phyloP scores from a whole-genome alignment of 305 asterid species.

The Striga hermonthica region DNA sequence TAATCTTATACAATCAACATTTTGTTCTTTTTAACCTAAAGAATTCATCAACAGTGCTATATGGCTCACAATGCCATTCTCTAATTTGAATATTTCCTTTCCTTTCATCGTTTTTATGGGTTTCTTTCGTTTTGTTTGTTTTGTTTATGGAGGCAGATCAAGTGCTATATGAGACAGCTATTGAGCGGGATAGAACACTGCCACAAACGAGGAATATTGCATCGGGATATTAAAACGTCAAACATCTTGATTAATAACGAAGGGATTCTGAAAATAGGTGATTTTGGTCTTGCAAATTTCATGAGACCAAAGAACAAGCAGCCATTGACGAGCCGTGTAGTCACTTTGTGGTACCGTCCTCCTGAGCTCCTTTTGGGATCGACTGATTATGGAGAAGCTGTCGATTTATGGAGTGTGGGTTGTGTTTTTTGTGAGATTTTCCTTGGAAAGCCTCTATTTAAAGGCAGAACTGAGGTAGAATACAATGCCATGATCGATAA shows the following conservation, averaged over 20 bases:
- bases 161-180: conserved; percentile 60
- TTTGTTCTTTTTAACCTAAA: too few relatives aligned
- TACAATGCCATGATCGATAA: background rate
- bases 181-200: conserved; percentile 58
- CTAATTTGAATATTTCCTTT: too few relatives aligned
- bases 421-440: conserved; percentile 58
- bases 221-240: conserved; percentile 59
- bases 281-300: conserved; percentile 63
- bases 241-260: conserved; percentile 51
- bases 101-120: too few relatives aligned
- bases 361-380: conserved; percentile 65
- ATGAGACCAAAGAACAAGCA: conserved; percentile 41
- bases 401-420: conserved; percentile 57
- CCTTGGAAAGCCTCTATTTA: conserved; percentile 46
- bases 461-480: conserved; percentile 53
- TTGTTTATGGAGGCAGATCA: conserved; percentile 36
- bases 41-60: too few relatives aligned
- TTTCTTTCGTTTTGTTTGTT: background rate
- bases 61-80: too few relatives aligned
- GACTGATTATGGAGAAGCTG: conserved; percentile 42
- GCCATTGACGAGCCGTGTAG: conserved; percentile 66
- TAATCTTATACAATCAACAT: background rate
- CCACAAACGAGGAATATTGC: conserved; percentile 54
- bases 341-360: conserved; percentile 82
- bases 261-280: conserved; percentile 56